Percentiles rank a stretch among this genome's conserved stretches.
Evolutionary conservation across 192 early-diverging fungal species (phyloP).

Genomic region (Gonapodya prolifera): DNA sequence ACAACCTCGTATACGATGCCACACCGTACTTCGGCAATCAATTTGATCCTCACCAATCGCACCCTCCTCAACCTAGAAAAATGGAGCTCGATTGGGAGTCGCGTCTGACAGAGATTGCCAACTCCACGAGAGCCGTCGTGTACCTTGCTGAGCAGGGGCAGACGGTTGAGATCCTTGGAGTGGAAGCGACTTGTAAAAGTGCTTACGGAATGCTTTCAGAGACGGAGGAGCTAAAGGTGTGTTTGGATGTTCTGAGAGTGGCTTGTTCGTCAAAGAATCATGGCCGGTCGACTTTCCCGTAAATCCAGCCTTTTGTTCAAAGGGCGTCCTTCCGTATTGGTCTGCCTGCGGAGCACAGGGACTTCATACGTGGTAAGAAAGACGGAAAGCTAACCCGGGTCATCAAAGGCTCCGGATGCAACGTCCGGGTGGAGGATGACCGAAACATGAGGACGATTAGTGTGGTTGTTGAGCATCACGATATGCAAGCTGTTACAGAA

Average conservation of each 20-base stretch:
- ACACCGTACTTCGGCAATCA: not conserved
- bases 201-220: slow-evolving; percentile 44
- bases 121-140: slow-evolving; percentile 48
- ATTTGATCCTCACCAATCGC: not conserved
- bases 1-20: not conserved
- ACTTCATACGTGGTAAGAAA: slow-evolving; percentile 82
- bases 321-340: slow-evolving; percentile 55
- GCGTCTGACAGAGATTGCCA: slow-evolving; percentile 26
- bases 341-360: slow-evolving; percentile 60
- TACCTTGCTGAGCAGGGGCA: slow-evolving; percentile 34
- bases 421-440: slow-evolving; percentile 54
- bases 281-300: too few species aligned
- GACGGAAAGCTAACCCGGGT: slow-evolving; percentile 80
- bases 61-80: not conserved
- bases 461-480: slow-evolving; percentile 51
- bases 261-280: too few species aligned
- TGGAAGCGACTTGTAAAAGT: slow-evolving; percentile 42
- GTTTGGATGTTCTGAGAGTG: too few species aligned
- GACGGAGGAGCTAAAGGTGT: too few species aligned
- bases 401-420: slow-evolving; percentile 57
- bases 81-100: not conserved
- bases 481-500: slow-evolving; percentile 40
- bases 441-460: slow-evolving; percentile 66
- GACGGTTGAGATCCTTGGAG: slow-evolving; percentile 56
- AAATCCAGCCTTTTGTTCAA: slow-evolving; percentile 28